phyloP scores from a whole-genome alignment of 1,139 yeast species.

The Candida sojae region DNA sequence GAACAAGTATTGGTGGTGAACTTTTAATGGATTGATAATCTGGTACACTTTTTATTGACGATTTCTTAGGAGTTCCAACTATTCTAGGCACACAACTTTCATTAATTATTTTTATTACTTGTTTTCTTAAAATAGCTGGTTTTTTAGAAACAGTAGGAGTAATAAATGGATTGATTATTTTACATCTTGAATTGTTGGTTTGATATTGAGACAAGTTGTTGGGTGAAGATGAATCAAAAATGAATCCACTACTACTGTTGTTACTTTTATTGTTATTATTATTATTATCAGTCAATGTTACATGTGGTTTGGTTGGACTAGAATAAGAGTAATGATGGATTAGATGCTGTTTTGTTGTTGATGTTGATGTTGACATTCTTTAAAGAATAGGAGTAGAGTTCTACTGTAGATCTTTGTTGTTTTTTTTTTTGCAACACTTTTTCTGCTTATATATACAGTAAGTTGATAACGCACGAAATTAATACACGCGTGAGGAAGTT shows the following conservation, averaged over 20 bases:
- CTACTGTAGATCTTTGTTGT: neutral
- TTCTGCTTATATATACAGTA: no score
- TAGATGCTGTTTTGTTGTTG: neutral
- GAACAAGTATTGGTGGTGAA: conserved; percentile 8
- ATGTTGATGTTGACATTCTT: neutral
- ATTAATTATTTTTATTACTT: conserved; percentile 7
- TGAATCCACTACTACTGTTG: neutral
- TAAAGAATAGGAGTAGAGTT: neutral
- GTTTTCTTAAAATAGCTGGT: neutral
- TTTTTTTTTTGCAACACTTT: neutral
- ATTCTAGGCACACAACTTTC: conserved; percentile 7
- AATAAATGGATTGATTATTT: conserved; percentile 8
- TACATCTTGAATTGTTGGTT: neutral
- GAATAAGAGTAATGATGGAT: conserved; percentile 7
- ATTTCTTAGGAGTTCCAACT: neutral
- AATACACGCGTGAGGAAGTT: no score
- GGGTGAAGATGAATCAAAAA: conserved; percentile 6
- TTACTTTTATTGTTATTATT: neutral
- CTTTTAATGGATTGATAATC: conserved; percentile 6
- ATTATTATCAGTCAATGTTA: neutral
- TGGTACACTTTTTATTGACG: neutral
- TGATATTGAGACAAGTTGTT: neutral
- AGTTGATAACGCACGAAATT: no score
- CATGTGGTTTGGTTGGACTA: conserved; percentile 7
- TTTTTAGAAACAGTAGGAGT: neutral